These are phyloP conservation scores for Cytospora schulzeri DNA, from an alignment of 2,329 filamentous ascomycete genomes.

Conservation along the genomic window DNA sequence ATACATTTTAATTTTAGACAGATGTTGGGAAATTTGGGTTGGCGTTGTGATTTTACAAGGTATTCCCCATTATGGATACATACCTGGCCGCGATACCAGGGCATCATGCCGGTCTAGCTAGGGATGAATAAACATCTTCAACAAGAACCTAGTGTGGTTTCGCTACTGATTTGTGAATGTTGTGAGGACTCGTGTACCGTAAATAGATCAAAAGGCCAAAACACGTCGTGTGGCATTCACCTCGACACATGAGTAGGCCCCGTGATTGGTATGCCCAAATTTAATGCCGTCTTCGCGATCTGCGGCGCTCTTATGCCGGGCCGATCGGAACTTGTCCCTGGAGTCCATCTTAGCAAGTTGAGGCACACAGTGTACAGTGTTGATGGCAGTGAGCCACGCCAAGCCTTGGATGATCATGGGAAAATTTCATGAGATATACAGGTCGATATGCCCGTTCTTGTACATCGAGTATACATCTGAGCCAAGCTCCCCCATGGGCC, in stretches of 20 bases:
- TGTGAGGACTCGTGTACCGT: too few species aligned
- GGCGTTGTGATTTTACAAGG: not conserved
- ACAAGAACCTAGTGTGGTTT: too few species aligned
- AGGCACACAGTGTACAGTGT: not conserved
- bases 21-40: not conserved
- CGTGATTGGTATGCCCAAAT: not conserved
- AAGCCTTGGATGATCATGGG: not conserved
- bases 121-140: not conserved
- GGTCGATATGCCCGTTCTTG: not conserved
- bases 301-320: not conserved
- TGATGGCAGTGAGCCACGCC: not conserved
- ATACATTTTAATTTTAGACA: not conserved
- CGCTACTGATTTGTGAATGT: not conserved
- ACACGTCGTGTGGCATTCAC: not conserved
- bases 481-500: not conserved
- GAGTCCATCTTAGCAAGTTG: not conserved
- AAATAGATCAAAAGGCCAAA: not conserved
- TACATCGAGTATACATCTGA: conserved; percentile 10
- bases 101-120: not conserved
- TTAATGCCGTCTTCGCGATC: not conserved
- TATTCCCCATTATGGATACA: not conserved
- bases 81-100: not conserved
- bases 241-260: not conserved
- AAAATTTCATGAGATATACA: not conserved
- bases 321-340: not conserved